Percentiles rank a stretch among this genome's conserved stretches.
phyloP scores from a whole-genome alignment of 2,329 filamentous ascomycete genomes.

The Pseudogymnoascus sp. region DNA sequence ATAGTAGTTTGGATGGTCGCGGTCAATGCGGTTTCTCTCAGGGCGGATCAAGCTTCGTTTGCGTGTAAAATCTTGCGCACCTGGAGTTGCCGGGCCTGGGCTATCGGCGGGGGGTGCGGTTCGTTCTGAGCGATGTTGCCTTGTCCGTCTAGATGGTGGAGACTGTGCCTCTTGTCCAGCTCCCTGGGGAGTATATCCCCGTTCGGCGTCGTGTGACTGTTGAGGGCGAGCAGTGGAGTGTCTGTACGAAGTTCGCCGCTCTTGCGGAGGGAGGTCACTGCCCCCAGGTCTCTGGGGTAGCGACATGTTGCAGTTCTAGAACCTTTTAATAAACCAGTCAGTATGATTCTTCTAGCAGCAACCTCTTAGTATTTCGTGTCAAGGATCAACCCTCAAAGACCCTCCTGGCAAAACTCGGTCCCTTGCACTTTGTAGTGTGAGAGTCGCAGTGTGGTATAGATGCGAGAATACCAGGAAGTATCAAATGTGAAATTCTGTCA shows the following conservation, averaged over 20 bases:
- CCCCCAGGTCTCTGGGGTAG: conserved; percentile 58
- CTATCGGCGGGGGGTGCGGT: conserved; percentile 35
- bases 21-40: conserved; percentile 77
- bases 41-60: conserved; percentile 87
- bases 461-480: neutral
- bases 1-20: conserved; percentile 87
- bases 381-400: neutral
- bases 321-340: neutral
- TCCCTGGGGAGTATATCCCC: conserved; percentile 34
- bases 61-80: conserved; percentile 42
- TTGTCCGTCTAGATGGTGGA: conserved; percentile 5
- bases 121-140: conserved; percentile 20
- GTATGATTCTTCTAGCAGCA: neutral
- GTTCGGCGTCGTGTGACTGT: conserved; percentile 63
- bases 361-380: neutral
- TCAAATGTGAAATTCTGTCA: neutral
- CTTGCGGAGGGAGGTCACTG: conserved; percentile 48
- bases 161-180: conserved; percentile 15
- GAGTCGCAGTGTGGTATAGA: neutral
- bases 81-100: conserved; percentile 23
- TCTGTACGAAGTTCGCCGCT: conserved; percentile 57
- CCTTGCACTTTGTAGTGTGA: neutral
- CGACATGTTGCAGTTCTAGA: conserved; percentile 39
- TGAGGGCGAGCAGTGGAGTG: conserved; percentile 60
- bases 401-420: neutral